Percentiles rank a stretch among this genome's conserved stretches.
phyloP scores from a whole-genome alignment of 2,329 filamentous ascomycete genomes.

The Verticillium albo-atrum region DNA sequence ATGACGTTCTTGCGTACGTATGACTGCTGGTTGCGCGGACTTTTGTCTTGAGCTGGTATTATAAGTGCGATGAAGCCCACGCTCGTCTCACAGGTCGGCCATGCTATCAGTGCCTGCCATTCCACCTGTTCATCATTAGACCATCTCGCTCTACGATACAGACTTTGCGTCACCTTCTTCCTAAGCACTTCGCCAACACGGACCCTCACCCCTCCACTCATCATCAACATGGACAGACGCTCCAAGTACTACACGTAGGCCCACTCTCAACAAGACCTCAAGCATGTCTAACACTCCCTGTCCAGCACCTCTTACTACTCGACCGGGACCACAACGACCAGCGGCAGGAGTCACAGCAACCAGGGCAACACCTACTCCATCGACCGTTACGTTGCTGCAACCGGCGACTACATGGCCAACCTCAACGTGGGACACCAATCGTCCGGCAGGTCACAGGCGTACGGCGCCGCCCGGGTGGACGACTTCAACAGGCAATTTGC shows the following conservation, averaged over 20 bases:
- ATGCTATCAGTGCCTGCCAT: no score
- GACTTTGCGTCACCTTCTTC: no score
- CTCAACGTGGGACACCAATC: not conserved
- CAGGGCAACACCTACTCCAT: not conserved
- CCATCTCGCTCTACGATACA: no score
- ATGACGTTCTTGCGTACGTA: not conserved
- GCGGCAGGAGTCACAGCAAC: not conserved
- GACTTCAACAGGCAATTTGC: not conserved
- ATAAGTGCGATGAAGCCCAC: no score
- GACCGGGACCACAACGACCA: not conserved
- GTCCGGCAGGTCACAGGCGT: not conserved
- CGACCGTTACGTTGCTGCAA: not conserved
- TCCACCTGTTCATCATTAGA: no score
- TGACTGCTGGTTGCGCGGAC: not conserved
- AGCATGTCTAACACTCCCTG: not conserved
- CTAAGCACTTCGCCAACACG: no score
- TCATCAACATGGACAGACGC: no score
- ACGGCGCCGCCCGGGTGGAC: not conserved
- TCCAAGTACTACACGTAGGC: not conserved
- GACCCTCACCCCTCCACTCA: no score
- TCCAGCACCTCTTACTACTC: not conserved
- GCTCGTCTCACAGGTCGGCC: no score
- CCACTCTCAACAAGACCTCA: not conserved
- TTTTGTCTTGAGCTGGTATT: not conserved
- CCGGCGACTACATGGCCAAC: not conserved